A percentile compares a stretch with the other conserved stretches of the same genome.
Evolutionary conservation across 176 grass and related monocot genomes (phyloP).

Genomic region (Aegilops longissima): DNA sequence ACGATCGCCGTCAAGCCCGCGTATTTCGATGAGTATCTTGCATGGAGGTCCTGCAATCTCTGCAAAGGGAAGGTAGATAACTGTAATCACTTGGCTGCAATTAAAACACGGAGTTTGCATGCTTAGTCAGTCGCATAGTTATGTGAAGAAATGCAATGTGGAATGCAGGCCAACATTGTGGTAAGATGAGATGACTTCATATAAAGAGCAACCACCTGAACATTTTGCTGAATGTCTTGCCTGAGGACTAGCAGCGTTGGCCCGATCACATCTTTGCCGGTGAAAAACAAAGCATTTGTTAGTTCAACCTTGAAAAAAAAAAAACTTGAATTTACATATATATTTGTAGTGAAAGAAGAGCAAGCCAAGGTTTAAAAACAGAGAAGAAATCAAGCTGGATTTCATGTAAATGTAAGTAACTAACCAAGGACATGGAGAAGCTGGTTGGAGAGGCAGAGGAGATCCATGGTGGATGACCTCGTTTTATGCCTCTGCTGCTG

Average conservation of each 20-base stretch:
- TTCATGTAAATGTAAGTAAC: no score
- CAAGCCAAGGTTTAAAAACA: no score
- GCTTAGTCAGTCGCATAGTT: not conserved
- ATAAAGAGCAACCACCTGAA: slow-evolving; percentile 47
- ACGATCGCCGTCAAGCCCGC: no score
- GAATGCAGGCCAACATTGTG: not conserved
- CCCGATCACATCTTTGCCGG: no score
- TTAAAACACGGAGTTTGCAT: not conserved
- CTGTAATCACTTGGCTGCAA: slow-evolving; percentile 18
- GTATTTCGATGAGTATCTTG: no score
- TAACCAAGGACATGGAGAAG: slow-evolving; percentile 68
- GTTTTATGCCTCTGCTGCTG: not conserved
- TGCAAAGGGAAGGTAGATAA: no score
- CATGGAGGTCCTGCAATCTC: no score
- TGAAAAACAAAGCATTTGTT: not conserved
- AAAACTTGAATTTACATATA: not conserved
- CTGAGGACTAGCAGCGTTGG: no score
- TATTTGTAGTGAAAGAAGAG: not conserved
- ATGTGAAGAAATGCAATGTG: not conserved
- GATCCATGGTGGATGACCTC: slow-evolving; percentile 53
- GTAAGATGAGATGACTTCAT: not conserved
- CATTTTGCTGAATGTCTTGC: slow-evolving; percentile 72
- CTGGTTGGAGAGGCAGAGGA: slow-evolving; percentile 64
- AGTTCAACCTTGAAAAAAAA: not conserved
- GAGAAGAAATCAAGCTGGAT: not conserved